phyloP scores from a whole-genome alignment of 2,329 filamentous ascomycete genomes.

The Neurospora crassa region DNA sequence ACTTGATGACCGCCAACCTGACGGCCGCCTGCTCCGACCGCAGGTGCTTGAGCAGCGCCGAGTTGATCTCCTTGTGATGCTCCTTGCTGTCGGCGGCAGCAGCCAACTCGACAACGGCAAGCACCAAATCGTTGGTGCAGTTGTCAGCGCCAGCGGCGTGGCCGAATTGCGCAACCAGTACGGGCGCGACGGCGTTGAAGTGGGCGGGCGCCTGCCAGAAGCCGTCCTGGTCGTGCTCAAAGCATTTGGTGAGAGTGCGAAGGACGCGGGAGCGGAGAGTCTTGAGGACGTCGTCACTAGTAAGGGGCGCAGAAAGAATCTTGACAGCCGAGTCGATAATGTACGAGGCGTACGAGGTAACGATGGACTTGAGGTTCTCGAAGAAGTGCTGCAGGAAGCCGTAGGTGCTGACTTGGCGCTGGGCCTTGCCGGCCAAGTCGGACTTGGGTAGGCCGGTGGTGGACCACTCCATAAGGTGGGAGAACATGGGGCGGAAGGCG shows the following conservation, averaged over 20 bases:
- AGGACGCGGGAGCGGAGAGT: slow-evolving; percentile 62
- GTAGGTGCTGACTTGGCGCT: slow-evolving; percentile 69
- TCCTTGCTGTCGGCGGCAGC: slow-evolving; percentile 73
- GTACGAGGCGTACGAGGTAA: slow-evolving; percentile 85
- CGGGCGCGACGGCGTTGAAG: slow-evolving; percentile 61
- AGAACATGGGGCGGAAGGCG: slow-evolving; percentile 85
- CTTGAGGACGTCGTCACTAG: slow-evolving; percentile 41
- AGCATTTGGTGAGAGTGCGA: slow-evolving; percentile 61
- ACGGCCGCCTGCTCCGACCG: slow-evolving; percentile 62
- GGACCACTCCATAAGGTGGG: slow-evolving; percentile 76
- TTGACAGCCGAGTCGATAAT: slow-evolving; percentile 63
- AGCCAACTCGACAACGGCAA: slow-evolving; percentile 71
- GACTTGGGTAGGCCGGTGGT: slow-evolving; percentile 50
- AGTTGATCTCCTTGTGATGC: slow-evolving; percentile 86
- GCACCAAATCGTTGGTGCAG: slow-evolving; percentile 49
- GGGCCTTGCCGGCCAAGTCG: slow-evolving; percentile 45
- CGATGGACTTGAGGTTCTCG: slow-evolving; percentile 79
- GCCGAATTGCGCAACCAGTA: slow-evolving; percentile 58
- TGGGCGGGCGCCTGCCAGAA: slow-evolving; percentile 93
- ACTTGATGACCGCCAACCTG: slow-evolving; percentile 71
- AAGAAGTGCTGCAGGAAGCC: slow-evolving; percentile 75
- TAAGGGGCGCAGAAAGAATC: slow-evolving; percentile 28
- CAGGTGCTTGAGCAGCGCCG: slow-evolving; percentile 65
- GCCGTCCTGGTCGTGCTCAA: slow-evolving; percentile 84
- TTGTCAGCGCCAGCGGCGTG: slow-evolving; percentile 33